These are phyloP conservation scores for Cutaneotrichosporon cutaneum DNA, from an alignment of 1,284 basidiomycete genomes.

Conservation along the genomic window DNA sequence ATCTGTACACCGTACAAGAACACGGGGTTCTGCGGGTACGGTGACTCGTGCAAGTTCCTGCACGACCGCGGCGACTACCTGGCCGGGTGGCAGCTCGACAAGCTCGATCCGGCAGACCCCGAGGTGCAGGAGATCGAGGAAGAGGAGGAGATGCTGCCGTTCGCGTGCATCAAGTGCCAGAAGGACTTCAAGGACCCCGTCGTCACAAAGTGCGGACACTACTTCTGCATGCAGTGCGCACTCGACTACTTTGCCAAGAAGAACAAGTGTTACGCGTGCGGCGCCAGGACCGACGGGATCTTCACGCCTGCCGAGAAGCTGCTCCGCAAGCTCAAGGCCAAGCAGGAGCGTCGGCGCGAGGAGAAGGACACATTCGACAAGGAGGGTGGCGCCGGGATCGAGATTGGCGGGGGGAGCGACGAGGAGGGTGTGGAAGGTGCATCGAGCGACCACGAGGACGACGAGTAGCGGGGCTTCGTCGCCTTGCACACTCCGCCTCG, in stretches of 20 bases:
- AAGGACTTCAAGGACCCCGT: slow-evolving; percentile 93
- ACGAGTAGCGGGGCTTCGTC: slow-evolving; percentile 13
- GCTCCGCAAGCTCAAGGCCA: slow-evolving; percentile 50
- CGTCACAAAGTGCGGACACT: slow-evolving; percentile 94
- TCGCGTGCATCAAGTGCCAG: slow-evolving; percentile 94
- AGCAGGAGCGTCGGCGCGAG: slow-evolving; percentile 43
- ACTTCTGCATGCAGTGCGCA: slow-evolving; percentile 87
- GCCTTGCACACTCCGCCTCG: not conserved
- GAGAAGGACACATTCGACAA: slow-evolving; percentile 39
- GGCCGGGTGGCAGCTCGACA: slow-evolving; percentile 95
- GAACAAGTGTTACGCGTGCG: slow-evolving; percentile 94
- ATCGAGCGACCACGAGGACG: slow-evolving; percentile 23
- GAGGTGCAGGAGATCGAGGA: slow-evolving; percentile 60
- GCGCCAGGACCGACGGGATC: slow-evolving; percentile 86
- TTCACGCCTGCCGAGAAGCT: slow-evolving; percentile 58
- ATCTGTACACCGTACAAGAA: slow-evolving; percentile 99
- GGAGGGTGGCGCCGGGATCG: slow-evolving; percentile 39
- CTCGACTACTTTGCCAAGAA: slow-evolving; percentile 89
- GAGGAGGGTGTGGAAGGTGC: slow-evolving; percentile 4
- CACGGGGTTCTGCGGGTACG: slow-evolving; percentile 98
- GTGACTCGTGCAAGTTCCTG: slow-evolving; percentile 96
- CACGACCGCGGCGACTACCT: slow-evolving; percentile 81
- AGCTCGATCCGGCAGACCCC: slow-evolving; percentile 52
- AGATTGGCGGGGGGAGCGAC: slow-evolving; percentile 58
- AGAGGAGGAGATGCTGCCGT: slow-evolving; percentile 86